Evolutionary conservation across 1,284 basidiomycete genomes (phyloP).

Genomic region (Melampsora americana): DNA sequence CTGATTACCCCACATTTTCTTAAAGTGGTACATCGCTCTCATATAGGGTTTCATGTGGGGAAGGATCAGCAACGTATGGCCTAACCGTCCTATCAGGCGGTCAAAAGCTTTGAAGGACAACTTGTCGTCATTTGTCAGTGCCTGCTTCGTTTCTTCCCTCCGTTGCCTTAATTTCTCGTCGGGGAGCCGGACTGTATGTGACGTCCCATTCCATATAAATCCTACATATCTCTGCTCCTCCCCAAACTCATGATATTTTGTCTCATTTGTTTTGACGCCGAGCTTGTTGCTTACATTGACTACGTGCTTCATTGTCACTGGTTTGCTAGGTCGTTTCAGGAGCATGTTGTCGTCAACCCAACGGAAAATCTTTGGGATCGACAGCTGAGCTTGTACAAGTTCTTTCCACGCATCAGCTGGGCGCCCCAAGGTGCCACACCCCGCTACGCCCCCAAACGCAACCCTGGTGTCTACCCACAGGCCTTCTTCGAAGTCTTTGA

Average conservation of each 20-base stretch:
- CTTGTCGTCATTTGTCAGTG: too few relatives aligned
- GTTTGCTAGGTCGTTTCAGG: background rate
- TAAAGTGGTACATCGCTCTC: too few relatives aligned
- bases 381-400: background rate
- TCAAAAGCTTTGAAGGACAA: too few relatives aligned
- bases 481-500: background rate
- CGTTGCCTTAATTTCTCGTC: background rate
- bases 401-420: slow-evolving; percentile 7
- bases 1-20: too few relatives aligned
- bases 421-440: background rate
- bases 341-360: slow-evolving; percentile 18
- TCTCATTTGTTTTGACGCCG: background rate
- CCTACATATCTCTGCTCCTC: slow-evolving; percentile 2
- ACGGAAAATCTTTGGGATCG: background rate
- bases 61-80: too few relatives aligned
- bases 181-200: background rate
- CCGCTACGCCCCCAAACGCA: slow-evolving; percentile 11
- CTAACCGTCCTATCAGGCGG: too few relatives aligned
- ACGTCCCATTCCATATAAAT: slow-evolving; percentile 3
- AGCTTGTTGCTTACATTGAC: background rate
- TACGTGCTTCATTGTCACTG: background rate
- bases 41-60: too few relatives aligned
- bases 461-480: slow-evolving; percentile 4
- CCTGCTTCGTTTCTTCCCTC: too few relatives aligned
- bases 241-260: background rate